phyloP scores from a whole-genome alignment of 1,284 basidiomycete genomes.

The Cystobasidium sp. region DNA sequence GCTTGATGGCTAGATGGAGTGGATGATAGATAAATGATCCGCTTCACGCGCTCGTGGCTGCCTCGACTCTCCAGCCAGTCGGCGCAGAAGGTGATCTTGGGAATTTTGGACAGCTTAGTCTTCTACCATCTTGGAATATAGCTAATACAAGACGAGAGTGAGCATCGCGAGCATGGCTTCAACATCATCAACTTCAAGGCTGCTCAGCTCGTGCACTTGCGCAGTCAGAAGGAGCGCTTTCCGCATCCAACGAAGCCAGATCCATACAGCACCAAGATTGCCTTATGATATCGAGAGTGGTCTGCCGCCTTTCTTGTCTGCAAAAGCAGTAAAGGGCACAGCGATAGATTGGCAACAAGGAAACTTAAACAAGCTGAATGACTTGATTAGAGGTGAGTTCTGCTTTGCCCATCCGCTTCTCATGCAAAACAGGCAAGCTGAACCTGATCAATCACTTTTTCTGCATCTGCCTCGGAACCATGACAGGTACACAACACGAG shows the following conservation, averaged over 20 bases:
- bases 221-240: conserved; percentile 20
- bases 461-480: not conserved
- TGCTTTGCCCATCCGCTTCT: not conserved
- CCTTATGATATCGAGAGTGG: conserved; percentile 70
- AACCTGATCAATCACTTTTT: conserved; percentile 2
- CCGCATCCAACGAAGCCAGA: conserved; percentile 21
- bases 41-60: not conserved
- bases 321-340: conserved; percentile 68
- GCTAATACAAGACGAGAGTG: not conserved
- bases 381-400: conserved; percentile 69
- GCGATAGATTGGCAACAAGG: conserved; percentile 82
- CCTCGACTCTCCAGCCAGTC: no score
- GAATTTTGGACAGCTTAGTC: conserved; percentile 13
- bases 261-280: conserved; percentile 65
- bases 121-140: not conserved
- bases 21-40: not conserved
- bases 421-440: not conserved
- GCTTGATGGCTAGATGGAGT: not conserved
- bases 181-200: conserved; percentile 5
- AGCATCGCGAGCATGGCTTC: conserved; percentile 2
- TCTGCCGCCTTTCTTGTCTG: conserved; percentile 73
- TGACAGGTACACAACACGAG: conserved; percentile 66
- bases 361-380: conserved; percentile 72
- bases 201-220: conserved; percentile 30
- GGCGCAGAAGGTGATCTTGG: not conserved